Percentiles rank a stretch among this genome's conserved stretches.
These are phyloP conservation scores for Leptographium lundbergii DNA, from an alignment of 2,329 filamentous ascomycete species.

Conservation along the genomic window DNA sequence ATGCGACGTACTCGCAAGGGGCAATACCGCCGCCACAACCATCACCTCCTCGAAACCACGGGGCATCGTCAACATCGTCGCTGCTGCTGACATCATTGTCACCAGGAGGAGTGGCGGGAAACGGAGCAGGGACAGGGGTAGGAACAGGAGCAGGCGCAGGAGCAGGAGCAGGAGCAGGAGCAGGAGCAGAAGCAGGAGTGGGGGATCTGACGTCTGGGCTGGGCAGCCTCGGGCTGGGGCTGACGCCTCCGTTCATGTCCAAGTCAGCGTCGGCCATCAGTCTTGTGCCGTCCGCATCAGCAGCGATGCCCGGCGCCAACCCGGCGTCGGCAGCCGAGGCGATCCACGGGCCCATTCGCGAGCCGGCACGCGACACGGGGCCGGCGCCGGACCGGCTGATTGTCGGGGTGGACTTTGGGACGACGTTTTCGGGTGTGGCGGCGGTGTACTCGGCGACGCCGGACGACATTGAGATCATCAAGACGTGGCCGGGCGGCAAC, in stretches of 20 bases:
- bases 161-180: no score
- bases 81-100: background rate
- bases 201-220: no score
- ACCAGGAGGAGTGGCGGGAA: no score
- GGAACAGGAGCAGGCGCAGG: no score
- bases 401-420: conserved; percentile 72
- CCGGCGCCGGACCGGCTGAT: conserved; percentile 52
- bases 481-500: conserved; percentile 73
- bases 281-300: no score
- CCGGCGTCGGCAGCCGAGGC: conserved; percentile 44
- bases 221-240: no score
- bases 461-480: conserved; percentile 73
- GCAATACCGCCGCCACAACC: conserved; percentile 5
- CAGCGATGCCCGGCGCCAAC: background rate
- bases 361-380: conserved; percentile 38
- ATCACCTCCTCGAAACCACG: conserved; percentile 7
- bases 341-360: conserved; percentile 48
- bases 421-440: conserved; percentile 69
- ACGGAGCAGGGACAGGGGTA: no score
- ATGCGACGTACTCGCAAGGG: conserved; percentile 34
- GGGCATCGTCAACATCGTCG: background rate
- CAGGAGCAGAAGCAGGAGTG: no score
- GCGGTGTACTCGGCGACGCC: conserved; percentile 64
- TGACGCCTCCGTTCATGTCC: no score
- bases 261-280: no score